Percentiles rank a stretch among this genome's conserved stretches.
These are phyloP conservation scores for Saccharomyces pastorianus DNA, from an alignment of 1,139 yeast species.

Conservation along the genomic window DNA sequence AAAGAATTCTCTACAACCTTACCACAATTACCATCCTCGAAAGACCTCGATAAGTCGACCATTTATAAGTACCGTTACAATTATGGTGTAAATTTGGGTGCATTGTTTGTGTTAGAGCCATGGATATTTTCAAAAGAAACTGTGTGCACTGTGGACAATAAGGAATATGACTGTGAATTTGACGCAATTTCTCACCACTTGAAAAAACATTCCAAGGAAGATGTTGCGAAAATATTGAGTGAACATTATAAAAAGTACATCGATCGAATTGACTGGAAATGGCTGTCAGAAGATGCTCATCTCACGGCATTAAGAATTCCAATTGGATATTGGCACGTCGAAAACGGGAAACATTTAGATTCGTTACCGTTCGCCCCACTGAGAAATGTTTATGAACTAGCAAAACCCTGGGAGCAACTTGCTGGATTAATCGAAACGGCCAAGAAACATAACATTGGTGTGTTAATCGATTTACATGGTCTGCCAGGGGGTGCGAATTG, in stretches of 20 bases:
- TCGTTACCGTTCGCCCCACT: slow-evolving; percentile 52
- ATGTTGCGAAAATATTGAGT: slow-evolving; percentile 50
- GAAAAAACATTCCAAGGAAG: slow-evolving; percentile 44
- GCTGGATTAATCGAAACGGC: slow-evolving; percentile 28
- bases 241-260: slow-evolving; percentile 64
- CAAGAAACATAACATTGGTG: slow-evolving; percentile 46
- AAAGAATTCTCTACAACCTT: not conserved
- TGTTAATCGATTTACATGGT: slow-evolving; percentile 79
- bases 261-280: slow-evolving; percentile 60
- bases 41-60: slow-evolving; percentile 37
- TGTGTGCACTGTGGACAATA: not conserved
- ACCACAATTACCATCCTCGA: slow-evolving; percentile 22
- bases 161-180: slow-evolving; percentile 39
- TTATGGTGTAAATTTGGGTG: slow-evolving; percentile 83
- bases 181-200: slow-evolving; percentile 55
- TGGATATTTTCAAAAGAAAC: slow-evolving; percentile 55
- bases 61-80: slow-evolving; percentile 61
- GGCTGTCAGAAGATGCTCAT: slow-evolving; percentile 50
- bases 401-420: slow-evolving; percentile 53
- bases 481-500: slow-evolving; percentile 90
- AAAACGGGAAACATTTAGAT: slow-evolving; percentile 49
- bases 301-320: slow-evolving; percentile 80
- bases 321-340: slow-evolving; percentile 82
- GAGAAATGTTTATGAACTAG: slow-evolving; percentile 50
- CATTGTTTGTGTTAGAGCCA: slow-evolving; percentile 72